These are phyloP conservation scores for Fragaria vesca DNA, from an alignment of 306 rosid species.

Conservation along the genomic window DNA sequence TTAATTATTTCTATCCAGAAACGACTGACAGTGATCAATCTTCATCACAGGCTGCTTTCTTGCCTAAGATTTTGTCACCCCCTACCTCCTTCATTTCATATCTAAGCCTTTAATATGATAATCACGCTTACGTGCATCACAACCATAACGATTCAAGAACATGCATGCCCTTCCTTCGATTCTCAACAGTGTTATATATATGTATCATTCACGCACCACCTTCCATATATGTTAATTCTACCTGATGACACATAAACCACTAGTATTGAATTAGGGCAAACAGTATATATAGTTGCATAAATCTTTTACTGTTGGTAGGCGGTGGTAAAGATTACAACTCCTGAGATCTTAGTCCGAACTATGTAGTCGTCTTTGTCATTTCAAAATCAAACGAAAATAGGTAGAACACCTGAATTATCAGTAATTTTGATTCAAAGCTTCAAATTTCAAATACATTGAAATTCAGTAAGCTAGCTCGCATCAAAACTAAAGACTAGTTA, in stretches of 20 bases:
- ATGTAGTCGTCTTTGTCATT: not conserved
- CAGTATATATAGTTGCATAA: not conserved
- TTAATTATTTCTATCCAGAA: not conserved
- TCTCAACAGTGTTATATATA: not conserved
- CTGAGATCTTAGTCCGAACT: not conserved
- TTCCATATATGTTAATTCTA: not conserved
- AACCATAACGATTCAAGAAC: not conserved
- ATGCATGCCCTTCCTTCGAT: not conserved
- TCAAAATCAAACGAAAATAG: not conserved
- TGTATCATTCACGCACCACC: not conserved
- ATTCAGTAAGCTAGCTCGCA: not conserved
- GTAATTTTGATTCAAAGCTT: not conserved
- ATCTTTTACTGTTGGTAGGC: not conserved
- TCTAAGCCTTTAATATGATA: not conserved
- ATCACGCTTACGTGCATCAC: not conserved
- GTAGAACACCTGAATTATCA: not conserved
- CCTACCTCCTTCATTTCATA: not conserved
- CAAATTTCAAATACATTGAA: not conserved
- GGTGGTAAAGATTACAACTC: not conserved
- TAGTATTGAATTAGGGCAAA: not conserved
- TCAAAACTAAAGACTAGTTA: not conserved
- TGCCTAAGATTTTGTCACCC: not conserved
- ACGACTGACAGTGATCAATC: slow-evolving; percentile 7
- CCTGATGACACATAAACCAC: not conserved
- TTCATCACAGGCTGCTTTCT: not conserved